Conservation (phyloP, 441 rosid genomes). For the Syzygium malaccense region DNA sequence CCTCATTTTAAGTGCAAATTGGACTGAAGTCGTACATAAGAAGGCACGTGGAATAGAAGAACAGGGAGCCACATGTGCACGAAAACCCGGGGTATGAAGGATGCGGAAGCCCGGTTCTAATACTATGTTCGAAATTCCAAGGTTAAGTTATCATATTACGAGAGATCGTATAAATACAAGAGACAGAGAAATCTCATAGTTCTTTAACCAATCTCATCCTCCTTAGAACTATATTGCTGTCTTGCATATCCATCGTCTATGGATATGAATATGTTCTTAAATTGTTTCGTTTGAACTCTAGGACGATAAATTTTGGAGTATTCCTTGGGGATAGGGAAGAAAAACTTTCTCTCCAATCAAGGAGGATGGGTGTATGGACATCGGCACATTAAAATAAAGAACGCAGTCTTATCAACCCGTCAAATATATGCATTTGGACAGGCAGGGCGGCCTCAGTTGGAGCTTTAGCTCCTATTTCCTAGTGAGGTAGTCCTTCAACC, state of each 20-base stretch:
- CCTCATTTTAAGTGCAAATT: not conserved
- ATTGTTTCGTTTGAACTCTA: too few relatives aligned
- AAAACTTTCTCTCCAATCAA: too few relatives aligned
- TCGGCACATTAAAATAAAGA: too few relatives aligned
- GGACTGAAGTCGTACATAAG: not conserved
- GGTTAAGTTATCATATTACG: not conserved
- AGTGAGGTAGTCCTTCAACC: too few relatives aligned
- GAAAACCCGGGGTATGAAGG: not conserved
- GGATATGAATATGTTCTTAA: too few relatives aligned
- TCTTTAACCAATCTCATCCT: not conserved
- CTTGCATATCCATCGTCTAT: not conserved
- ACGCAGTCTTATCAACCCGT: too few relatives aligned
- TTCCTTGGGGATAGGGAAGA: too few relatives aligned
- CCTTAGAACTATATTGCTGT: not conserved
- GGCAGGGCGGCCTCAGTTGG: too few relatives aligned
- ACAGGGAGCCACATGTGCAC: not conserved
- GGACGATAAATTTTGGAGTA: too few relatives aligned
- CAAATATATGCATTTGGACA: too few relatives aligned
- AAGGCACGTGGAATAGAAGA: not conserved
- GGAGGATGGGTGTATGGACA: too few relatives aligned
- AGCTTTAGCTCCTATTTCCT: too few relatives aligned
- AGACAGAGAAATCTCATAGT: not conserved
- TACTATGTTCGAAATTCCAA: not conserved
- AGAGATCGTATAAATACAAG: not conserved
- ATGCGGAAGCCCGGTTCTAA: not conserved